Conservation (phyloP, 2,329 filamentous ascomycete genomes). For the Teratosphaeria epicoccoides region DNA sequence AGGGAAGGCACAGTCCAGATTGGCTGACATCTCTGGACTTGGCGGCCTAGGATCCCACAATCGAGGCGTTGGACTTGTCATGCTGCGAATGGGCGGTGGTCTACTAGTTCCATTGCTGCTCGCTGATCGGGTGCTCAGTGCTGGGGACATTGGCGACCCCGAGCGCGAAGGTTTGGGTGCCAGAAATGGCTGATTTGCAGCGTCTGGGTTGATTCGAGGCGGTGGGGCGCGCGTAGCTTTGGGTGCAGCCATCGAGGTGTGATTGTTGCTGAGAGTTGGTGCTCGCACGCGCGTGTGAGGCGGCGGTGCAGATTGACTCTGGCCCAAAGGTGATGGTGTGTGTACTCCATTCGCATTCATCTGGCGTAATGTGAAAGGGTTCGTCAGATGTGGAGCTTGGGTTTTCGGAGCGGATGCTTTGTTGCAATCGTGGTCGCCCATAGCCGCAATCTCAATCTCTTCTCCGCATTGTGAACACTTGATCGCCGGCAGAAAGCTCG, state of each 20-base stretch:
- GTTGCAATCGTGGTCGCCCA: constrained; percentile 71
- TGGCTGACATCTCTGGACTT: constrained; percentile 33
- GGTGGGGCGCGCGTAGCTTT: constrained; percentile 12
- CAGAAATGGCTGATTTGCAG: constrained; percentile 22
- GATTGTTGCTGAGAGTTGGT: constrained; percentile 6
- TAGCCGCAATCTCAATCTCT: constrained; percentile 71
- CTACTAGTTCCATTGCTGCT: constrained; percentile 15
- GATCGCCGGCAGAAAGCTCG: constrained; percentile 66
- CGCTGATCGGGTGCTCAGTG: constrained; percentile 16
- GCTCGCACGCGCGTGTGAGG: constrained; percentile 6
- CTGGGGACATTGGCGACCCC: constrained; percentile 39
- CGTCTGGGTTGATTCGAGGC: constrained; percentile 22
- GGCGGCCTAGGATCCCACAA: constrained; percentile 22
- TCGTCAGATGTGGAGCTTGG: constrained; percentile 14
- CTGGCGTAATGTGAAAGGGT: constrained; percentile 18
- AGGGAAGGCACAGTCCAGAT: constrained; percentile 44
- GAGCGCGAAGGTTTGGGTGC: constrained; percentile 38
- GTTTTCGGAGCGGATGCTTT: constrained; percentile 8
- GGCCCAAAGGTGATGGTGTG: constrained; percentile 9
- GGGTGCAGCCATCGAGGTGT: constrained; percentile 23
- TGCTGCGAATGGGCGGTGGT: constrained; percentile 14
- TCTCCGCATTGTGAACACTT: constrained; percentile 74
- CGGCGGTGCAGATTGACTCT: constrained; percentile 2
- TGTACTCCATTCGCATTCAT: constrained; percentile 10
- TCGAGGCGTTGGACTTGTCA: constrained; percentile 23